These are phyloP conservation scores for Pinguiococcus pyrenoidosus DNA, from an alignment of 108 stramenopile genomes.

Conservation along the genomic window DNA sequence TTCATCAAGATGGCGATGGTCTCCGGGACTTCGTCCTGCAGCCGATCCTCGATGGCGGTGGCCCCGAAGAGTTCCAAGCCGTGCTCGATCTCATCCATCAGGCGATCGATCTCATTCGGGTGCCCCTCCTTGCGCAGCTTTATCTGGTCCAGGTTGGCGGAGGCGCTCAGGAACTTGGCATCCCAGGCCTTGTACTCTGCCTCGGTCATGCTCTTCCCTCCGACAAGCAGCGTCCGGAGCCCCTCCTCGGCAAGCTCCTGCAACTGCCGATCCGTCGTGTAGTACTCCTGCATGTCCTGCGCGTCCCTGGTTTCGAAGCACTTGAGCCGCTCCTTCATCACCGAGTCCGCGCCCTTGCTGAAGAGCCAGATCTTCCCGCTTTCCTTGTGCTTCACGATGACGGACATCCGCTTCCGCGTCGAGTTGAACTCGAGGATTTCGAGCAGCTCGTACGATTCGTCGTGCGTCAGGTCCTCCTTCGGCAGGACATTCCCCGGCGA, in stretches of 20 bases:
- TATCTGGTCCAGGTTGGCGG: constrained; percentile 1
- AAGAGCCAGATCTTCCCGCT: constrained; percentile 14
- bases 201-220: constrained; percentile 52
- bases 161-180: constrained; percentile 3
- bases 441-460: constrained; percentile 24
- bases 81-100: constrained; percentile 42
- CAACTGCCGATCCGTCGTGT: constrained; percentile 7
- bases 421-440: constrained; percentile 27
- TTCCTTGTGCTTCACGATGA: constrained; percentile 16
- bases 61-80: constrained; percentile 24
- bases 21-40: constrained; percentile 42
- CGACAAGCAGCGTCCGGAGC: constrained; percentile 42
- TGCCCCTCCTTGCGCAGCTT: constrained; percentile 12
- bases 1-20: constrained; percentile 28
- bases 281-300: constrained; percentile 9
- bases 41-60: constrained; percentile 42
- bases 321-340: constrained; percentile 31
- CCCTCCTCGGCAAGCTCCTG: constrained; percentile 40
- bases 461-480: no score
- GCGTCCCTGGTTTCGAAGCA: no score
- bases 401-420: constrained; percentile 34
- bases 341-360: constrained; percentile 44
- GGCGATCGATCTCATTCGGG: constrained; percentile 8
- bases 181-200: constrained; percentile 26
- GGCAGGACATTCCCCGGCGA: not conserved